Percentiles rank a stretch among this genome's conserved stretches.
These are phyloP conservation scores for Plectosphaerella plurivora DNA, from an alignment of 2,329 filamentous ascomycete species.

Conservation along the genomic window DNA sequence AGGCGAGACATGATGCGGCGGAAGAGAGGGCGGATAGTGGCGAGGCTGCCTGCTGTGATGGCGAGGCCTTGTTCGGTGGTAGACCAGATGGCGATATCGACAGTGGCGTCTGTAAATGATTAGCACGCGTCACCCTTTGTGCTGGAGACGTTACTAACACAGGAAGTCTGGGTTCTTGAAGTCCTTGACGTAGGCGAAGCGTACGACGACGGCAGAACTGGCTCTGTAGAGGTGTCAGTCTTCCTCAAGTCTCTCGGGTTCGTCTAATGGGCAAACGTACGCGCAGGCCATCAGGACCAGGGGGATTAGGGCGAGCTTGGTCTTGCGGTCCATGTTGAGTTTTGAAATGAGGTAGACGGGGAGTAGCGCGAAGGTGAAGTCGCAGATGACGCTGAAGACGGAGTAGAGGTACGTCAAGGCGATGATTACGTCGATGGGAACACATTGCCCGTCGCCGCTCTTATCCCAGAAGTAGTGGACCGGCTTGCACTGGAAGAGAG, in stretches of 20 bases:
- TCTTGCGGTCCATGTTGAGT: constrained; percentile 47
- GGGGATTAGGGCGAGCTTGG: constrained; percentile 45
- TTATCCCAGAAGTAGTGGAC: constrained; percentile 23
- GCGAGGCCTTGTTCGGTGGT: constrained; percentile 41
- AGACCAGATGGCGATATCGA: constrained; percentile 44
- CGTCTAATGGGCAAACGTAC: constrained; percentile 19
- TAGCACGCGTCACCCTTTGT: neutral
- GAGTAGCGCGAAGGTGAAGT: constrained; percentile 47
- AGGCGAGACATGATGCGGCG: constrained; percentile 26
- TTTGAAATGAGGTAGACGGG: constrained; percentile 50
- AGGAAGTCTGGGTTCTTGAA: constrained; percentile 37
- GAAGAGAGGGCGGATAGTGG: constrained; percentile 40
- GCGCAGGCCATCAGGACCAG: constrained; percentile 54
- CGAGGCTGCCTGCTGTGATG: constrained; percentile 41
- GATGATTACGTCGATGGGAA: constrained; percentile 34
- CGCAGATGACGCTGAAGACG: constrained; percentile 41
- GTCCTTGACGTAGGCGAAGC: constrained; percentile 31
- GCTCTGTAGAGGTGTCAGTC: constrained; percentile 24
- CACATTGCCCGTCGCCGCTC: constrained; percentile 16
- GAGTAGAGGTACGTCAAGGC: constrained; percentile 49
- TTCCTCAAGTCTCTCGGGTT: neutral
- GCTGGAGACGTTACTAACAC: constrained; percentile 21
- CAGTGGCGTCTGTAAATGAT: constrained; percentile 25
- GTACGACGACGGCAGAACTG: constrained; percentile 37
- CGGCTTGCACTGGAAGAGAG: constrained; percentile 21